phyloP scores from a whole-genome alignment of 78 protist genomes.

The Diacronema lutheri region DNA sequence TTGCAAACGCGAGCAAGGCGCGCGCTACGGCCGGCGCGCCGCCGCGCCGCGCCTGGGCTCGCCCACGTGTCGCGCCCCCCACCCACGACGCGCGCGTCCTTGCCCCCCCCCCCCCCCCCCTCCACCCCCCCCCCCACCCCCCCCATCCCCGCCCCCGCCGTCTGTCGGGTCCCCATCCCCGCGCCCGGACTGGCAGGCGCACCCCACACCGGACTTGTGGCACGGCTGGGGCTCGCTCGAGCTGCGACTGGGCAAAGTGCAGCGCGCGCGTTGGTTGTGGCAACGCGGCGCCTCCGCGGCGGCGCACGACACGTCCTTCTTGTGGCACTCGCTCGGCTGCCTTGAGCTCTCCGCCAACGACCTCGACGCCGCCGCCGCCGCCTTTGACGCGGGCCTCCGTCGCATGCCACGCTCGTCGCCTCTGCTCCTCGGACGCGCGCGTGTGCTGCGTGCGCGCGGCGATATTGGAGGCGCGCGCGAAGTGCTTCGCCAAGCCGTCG shows the following conservation, averaged over 20 bases:
- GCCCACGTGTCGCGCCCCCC: no score
- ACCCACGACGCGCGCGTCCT: no score
- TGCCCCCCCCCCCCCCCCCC: no score
- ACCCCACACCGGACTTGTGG: background rate
- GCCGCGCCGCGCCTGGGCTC: no score
- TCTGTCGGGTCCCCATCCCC: no score
- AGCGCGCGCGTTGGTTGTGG: background rate
- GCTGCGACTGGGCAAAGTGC: background rate
- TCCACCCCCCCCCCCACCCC: no score
- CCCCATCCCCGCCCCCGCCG: no score
- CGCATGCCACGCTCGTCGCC: background rate
- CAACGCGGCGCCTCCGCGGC: background rate
- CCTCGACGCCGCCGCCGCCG: background rate
- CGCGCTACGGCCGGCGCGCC: no score
- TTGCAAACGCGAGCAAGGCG: background rate
- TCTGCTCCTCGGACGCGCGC: background rate
- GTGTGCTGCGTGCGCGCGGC: background rate
- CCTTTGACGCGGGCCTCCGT: background rate
- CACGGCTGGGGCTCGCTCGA: constrained; percentile 18
- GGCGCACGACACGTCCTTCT: no score
- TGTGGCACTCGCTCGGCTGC: constrained; percentile 18
- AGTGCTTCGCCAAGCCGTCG: background rate
- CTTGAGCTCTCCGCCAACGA: background rate
- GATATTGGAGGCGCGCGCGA: background rate
- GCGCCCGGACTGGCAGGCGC: no score